Conservation (phyloP, 768 basidiomycete species). For the Amanita inopinata region DNA sequence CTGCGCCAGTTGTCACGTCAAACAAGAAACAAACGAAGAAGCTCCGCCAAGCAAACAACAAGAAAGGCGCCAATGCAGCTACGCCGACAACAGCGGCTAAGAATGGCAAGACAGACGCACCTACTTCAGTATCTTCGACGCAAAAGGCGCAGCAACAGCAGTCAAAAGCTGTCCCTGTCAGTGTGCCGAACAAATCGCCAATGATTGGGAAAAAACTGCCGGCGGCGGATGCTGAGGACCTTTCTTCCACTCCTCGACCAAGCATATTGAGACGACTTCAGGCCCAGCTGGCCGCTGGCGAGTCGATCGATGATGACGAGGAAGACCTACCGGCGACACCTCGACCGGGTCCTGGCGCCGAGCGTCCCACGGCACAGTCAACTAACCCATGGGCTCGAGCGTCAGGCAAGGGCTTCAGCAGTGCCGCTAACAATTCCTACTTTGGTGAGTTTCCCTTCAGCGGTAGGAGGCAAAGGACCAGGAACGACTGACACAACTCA, state of each 20-base stretch:
- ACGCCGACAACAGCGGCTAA: no score
- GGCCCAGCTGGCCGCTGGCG: slow-evolving; percentile 5
- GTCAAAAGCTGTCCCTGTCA: not conserved
- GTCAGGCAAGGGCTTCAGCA: not conserved
- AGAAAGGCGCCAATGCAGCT: not conserved
- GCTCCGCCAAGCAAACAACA: slow-evolving; percentile 4
- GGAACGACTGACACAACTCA: not conserved
- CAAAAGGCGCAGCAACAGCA: not conserved
- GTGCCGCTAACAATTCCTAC: not conserved
- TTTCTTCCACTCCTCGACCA: slow-evolving; percentile 8
- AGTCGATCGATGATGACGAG: slow-evolving; percentile 1
- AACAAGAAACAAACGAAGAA: slow-evolving; percentile 9
- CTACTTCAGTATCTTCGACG: not conserved
- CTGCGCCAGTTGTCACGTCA: not conserved
- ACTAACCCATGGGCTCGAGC: slow-evolving; percentile 4
- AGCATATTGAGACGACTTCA: slow-evolving; percentile 5
- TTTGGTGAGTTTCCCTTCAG: not conserved
- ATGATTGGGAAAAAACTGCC: not conserved
- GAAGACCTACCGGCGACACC: slow-evolving; percentile 6
- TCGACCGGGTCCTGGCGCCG: not conserved
- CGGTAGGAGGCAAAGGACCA: no score
- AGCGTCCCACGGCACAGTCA: not conserved
- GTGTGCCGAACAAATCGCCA: not conserved
- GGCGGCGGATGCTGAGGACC: not conserved
- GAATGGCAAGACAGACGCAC: not conserved